phyloP scores from a whole-genome alignment of 139 green algal genomes.

The Chlorella vulgaris region DNA sequence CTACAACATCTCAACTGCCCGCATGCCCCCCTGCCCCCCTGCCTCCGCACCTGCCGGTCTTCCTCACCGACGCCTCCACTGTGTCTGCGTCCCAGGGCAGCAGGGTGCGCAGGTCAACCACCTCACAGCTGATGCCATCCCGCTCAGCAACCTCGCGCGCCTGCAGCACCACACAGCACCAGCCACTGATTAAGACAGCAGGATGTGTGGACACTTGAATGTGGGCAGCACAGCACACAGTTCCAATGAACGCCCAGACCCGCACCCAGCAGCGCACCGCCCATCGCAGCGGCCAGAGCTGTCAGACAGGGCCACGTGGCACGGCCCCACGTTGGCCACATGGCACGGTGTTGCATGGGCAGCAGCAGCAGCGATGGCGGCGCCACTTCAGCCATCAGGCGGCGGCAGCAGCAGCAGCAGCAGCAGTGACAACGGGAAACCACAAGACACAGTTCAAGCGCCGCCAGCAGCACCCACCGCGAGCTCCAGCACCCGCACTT shows the following conservation, averaged over 20 bases:
- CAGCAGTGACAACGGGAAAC: not conserved
- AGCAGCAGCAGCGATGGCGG: no score
- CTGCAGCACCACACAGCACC: conserved; percentile 26
- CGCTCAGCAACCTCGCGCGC: conserved; percentile 51
- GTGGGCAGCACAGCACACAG: no score
- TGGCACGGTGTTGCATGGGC: no score
- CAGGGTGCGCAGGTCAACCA: conserved; percentile 91
- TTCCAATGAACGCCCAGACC: no score
- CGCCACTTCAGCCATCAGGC: no score
- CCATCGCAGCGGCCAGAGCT: no score
- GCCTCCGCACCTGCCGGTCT: conserved; percentile 56
- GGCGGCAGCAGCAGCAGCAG: not conserved
- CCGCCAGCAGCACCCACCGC: conserved; percentile 40
- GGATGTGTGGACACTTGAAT: no score
- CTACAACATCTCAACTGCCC: not conserved
- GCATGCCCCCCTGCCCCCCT: no score
- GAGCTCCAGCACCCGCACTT: conserved; percentile 69
- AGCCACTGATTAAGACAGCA: no score
- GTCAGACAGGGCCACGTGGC: no score
- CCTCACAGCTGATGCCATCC: conserved; percentile 75
- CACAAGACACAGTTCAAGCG: not conserved
- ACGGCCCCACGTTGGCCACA: no score
- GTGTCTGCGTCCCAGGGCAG: conserved; percentile 76
- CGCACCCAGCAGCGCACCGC: no score
- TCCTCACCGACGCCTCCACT: conserved; percentile 62